Evolutionary conservation across 345 rosid species (phyloP).

Genomic region (Rubroshorea leprosula): DNA sequence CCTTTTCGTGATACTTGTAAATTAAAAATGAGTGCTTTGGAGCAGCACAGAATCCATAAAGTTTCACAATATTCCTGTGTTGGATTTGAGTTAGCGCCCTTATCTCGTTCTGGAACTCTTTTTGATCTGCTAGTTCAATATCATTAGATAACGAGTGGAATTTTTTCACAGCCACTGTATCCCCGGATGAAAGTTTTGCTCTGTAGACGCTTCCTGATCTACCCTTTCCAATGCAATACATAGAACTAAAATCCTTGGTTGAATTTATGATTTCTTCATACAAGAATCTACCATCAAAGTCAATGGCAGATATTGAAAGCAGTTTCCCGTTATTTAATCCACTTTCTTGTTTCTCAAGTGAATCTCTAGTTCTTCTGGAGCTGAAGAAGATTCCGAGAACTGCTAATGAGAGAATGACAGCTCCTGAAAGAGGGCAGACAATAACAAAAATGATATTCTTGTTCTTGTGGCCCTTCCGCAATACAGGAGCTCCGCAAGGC

Average conservation of each 20-base stretch:
- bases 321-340: neutral
- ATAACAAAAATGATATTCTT: no score
- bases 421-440: neutral
- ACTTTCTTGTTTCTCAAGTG: neutral
- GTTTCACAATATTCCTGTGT: neutral
- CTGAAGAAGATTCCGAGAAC: neutral
- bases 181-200: conserved; percentile 11
- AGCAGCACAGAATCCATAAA: neutral
- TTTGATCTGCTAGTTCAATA: neutral
- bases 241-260: conserved; percentile 8
- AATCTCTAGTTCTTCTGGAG: neutral
- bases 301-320: neutral
- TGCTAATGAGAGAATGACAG: neutral
- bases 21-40: neutral
- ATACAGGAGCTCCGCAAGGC: neutral
- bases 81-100: neutral
- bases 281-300: conserved; percentile 16
- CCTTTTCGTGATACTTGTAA: neutral
- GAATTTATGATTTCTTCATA: conserved; percentile 20
- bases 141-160: neutral
- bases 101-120: neutral
- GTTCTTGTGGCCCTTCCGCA: neutral
- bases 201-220: conserved; percentile 25
- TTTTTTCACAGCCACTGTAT: conserved; percentile 25
- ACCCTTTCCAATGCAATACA: conserved; percentile 21